Evolutionary conservation across 2,329 filamentous ascomycete genomes (phyloP), one percentile per base, ranked within the genome.

Genomic region (Pseudogymnoascus sp.): DNA sequence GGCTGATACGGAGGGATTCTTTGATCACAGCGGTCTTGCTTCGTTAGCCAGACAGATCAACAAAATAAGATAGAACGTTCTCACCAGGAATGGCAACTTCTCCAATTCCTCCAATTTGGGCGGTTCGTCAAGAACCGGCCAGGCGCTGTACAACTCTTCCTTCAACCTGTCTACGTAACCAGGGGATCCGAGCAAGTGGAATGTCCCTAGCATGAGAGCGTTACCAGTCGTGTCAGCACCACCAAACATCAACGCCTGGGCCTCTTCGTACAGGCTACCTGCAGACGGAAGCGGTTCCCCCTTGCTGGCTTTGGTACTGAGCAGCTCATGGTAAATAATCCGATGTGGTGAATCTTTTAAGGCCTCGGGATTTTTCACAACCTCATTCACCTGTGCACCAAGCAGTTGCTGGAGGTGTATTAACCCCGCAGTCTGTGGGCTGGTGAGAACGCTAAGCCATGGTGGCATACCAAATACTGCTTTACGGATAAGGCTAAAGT

Each of bases 151-250:
- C 4, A 81, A 65, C 64, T 81, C 79, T 1, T 63, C 63, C 58
- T 75, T 73, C 6, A 81, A 66, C 52, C 68, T 73, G 12, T 71
- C 60, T 37, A 75, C 63, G 14, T 74, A 66, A 0, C 67, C 64
- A 0, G 74, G 73, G 1, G 72, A 64, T 28, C 74, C 69, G 3
- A 80, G 69, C 25, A 81, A 62, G 59, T 79, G 70, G 63, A 74
- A 79, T 1, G 72, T 71, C 0, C 77, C 78, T 7, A 76, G 66
- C 70, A 75, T 76, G 6, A 78, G 65, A 1, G 77, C 72, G 41
- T 75, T 76, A 0, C 73, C 78, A 5, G 75, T 73, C 0, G 79
- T 80, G 62, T 81, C 78, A 11, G 73, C 73, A 12, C 79, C 80
- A 6, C 74, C 79, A 65, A 80, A 80, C 65, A 81, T 71, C 59